A percentile compares a stretch with the other conserved stretches of the same genome.
Evolutionary conservation across 2,329 filamentous ascomycete species (phyloP).

Genomic region (Colletotrichum destructivum): DNA sequence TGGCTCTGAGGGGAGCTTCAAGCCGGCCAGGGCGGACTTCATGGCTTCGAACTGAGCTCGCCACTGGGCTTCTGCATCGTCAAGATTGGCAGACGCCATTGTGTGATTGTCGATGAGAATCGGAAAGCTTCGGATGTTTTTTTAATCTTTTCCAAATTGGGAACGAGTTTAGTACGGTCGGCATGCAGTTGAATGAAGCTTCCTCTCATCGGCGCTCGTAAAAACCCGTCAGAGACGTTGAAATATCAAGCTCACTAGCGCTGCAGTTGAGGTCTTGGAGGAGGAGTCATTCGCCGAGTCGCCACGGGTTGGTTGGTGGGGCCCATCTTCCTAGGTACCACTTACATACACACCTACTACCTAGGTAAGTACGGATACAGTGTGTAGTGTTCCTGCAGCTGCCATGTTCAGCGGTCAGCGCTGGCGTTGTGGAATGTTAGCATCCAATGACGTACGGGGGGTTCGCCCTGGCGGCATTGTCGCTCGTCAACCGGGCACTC

Average conservation of each 20-base stretch:
- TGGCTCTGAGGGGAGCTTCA: slow-evolving; percentile 64
- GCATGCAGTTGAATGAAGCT: not conserved
- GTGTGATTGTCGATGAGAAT: not conserved
- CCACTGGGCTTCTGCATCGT: slow-evolving; percentile 76
- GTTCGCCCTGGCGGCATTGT: slow-evolving; percentile 4
- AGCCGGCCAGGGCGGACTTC: slow-evolving; percentile 84
- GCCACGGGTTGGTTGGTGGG: slow-evolving; percentile 6
- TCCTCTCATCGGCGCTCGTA: not conserved
- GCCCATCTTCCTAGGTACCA: not conserved
- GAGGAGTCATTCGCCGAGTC: slow-evolving; percentile 39
- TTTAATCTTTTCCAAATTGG: too few species aligned
- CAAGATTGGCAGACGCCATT: slow-evolving; percentile 55
- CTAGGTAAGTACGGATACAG: not conserved
- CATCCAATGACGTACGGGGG: slow-evolving; percentile 35
- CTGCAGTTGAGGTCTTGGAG: slow-evolving; percentile 11
- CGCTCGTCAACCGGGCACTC: not conserved
- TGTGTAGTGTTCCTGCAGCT: slow-evolving; percentile 12
- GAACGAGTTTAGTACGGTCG: not conserved
- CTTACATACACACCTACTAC: too few species aligned
- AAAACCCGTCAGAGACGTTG: slow-evolving; percentile 6
- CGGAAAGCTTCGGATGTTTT: not conserved
- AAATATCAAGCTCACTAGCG: slow-evolving; percentile 23
- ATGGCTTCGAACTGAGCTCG: slow-evolving; percentile 87
- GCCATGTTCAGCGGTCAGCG: slow-evolving; percentile 8
- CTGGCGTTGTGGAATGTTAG: not conserved